A percentile compares a stretch with the other conserved stretches of the same genome.
Conservation (phyloP, 2,329 filamentous ascomycete genomes). For the Tolypocladium album region DNA sequence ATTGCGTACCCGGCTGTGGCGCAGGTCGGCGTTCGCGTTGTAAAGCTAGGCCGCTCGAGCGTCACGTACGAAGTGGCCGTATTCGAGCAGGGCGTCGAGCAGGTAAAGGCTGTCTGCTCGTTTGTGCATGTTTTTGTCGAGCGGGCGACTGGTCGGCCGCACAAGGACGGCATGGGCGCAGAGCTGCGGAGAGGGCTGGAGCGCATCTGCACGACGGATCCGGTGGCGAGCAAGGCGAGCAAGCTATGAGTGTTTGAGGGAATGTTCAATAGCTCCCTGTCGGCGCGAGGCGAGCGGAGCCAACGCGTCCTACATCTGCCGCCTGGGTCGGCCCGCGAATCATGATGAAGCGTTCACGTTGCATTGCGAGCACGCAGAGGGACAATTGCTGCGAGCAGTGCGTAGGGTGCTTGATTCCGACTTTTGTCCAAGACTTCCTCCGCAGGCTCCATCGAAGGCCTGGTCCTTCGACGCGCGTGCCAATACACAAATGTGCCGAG, state of each 20-base stretch:
- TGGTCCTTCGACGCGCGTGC: no score
- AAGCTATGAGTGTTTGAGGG: constrained; percentile 1
- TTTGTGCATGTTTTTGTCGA: constrained; percentile 88
- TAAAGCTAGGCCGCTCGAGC: constrained; percentile 74
- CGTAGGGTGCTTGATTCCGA: no score
- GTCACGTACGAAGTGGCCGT: constrained; percentile 85
- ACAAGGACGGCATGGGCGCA: constrained; percentile 50
- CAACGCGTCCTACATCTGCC: not conserved
- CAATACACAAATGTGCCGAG: no score
- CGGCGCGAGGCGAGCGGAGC: not conserved
- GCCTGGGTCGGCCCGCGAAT: not conserved
- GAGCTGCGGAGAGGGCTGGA: constrained; percentile 48
- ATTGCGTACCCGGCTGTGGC: constrained; percentile 74
- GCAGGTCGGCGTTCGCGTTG: constrained; percentile 72
- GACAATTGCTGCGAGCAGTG: not conserved
- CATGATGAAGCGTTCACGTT: not conserved
- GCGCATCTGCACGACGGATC: constrained; percentile 29
- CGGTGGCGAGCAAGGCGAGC: not conserved
- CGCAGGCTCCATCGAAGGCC: not conserved
- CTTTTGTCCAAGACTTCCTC: not conserved
- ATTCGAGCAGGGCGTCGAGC: constrained; percentile 63
- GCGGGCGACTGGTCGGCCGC: constrained; percentile 58
- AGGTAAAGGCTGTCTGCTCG: constrained; percentile 74
- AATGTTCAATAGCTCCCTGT: not conserved
- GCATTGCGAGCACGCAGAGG: not conserved